phyloP scores from a whole-genome alignment of 225 moss, liverwort and hornwort species.

The Bryum argenteum region DNA sequence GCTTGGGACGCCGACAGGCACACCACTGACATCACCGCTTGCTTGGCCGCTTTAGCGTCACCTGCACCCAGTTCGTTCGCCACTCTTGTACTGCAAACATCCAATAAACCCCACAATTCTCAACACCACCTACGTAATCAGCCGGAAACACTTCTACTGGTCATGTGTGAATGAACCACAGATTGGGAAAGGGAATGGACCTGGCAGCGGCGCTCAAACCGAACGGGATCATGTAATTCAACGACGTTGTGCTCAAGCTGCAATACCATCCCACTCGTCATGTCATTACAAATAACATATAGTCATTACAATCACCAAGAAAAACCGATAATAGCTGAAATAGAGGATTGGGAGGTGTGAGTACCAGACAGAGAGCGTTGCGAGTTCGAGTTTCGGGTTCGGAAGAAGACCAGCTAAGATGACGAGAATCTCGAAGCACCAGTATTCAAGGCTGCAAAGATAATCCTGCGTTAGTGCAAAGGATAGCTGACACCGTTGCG shows the following conservation, averaged over 20 bases:
- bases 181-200: constrained; percentile 30
- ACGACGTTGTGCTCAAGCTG: constrained; percentile 86
- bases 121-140: background rate
- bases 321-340: background rate
- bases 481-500: no score
- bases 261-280: constrained; percentile 28
- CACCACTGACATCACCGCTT: constrained; percentile 64
- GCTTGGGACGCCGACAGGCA: constrained; percentile 62
- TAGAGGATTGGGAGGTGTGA: background rate
- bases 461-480: background rate
- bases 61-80: constrained; percentile 89
- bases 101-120: background rate
- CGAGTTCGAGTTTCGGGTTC: constrained; percentile 71
- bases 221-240: constrained; percentile 95
- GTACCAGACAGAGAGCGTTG: constrained; percentile 76
- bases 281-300: constrained; percentile 16
- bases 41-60: constrained; percentile 59
- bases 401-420: constrained; percentile 74
- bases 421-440: constrained; percentile 74
- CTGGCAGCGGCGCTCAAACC: constrained; percentile 94
- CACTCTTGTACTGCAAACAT: constrained; percentile 73
- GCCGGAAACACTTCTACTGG: background rate
- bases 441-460: constrained; percentile 70
- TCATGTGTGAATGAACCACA: no score
- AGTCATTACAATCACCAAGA: background rate